Evolutionary conservation across 1,139 yeast genomes (phyloP).

Genomic region (Taphrina pruni): DNA sequence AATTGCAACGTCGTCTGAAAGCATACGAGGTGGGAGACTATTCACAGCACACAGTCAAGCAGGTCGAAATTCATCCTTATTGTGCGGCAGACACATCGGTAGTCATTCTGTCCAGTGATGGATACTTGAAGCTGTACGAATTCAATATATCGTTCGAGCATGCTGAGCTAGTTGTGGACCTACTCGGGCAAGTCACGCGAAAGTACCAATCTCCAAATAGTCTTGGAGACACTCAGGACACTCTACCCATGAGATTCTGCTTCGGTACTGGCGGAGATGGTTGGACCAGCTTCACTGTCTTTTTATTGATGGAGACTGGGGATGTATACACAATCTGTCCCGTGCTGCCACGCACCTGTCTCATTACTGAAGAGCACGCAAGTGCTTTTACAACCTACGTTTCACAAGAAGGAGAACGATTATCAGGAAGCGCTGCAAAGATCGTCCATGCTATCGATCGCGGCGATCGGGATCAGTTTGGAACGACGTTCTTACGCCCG

Average conservation of each 20-base stretch:
- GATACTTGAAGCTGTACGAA: slow-evolving; percentile 38
- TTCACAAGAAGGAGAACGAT: slow-evolving; percentile 28
- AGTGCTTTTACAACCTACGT: slow-evolving; percentile 27
- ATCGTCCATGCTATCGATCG: slow-evolving; percentile 24
- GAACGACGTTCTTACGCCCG: slow-evolving; percentile 19
- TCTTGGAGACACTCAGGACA: slow-evolving; percentile 32
- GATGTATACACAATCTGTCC: slow-evolving; percentile 38
- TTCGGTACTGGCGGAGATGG: slow-evolving; percentile 42
- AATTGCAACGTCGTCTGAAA: slow-evolving; percentile 11
- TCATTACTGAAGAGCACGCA: slow-evolving; percentile 9
- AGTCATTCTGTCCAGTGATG: slow-evolving; percentile 37
- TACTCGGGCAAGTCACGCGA: slow-evolving; percentile 14
- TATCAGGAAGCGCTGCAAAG: slow-evolving; percentile 5
- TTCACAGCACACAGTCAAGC: neutral
- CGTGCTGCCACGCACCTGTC: slow-evolving; percentile 35
- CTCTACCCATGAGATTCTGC: slow-evolving; percentile 19
- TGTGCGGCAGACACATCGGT: slow-evolving; percentile 31
- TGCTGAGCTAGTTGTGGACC: slow-evolving; percentile 39
- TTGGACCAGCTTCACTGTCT: slow-evolving; percentile 39
- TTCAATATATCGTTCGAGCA: slow-evolving; percentile 35
- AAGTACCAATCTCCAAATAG: neutral
- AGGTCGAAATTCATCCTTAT: slow-evolving; percentile 39
- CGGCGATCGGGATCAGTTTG: slow-evolving; percentile 21
- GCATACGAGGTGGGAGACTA: slow-evolving; percentile 28
- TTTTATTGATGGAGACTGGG: slow-evolving; percentile 31